Percentiles rank a stretch among this genome's conserved stretches.
These are phyloP conservation scores for Acer yangbiense DNA, from an alignment of 345 rosid species.

Conservation along the genomic window DNA sequence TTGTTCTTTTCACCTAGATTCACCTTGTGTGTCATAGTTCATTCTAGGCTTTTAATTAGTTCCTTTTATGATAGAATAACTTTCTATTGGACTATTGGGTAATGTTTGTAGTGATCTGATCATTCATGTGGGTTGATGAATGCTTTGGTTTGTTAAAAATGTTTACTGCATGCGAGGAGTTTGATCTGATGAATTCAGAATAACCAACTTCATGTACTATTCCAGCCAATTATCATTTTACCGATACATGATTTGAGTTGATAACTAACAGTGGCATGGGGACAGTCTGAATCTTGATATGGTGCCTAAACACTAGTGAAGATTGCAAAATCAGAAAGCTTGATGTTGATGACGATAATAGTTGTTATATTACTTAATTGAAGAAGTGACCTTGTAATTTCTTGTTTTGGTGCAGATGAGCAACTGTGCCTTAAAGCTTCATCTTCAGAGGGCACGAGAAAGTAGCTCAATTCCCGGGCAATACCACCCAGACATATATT, in stretches of 20 bases:
- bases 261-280: background rate
- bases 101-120: background rate
- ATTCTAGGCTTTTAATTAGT: background rate
- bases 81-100: background rate
- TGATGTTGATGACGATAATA: background rate
- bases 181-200: background rate
- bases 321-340: background rate
- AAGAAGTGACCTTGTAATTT: conserved; percentile 13
- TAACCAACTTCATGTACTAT: background rate
- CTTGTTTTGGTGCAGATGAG: conserved; percentile 37
- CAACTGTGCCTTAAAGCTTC: conserved; percentile 50
- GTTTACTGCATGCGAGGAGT: background rate
- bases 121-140: background rate
- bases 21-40: background rate
- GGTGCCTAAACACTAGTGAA: background rate
- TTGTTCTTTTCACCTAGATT: background rate
- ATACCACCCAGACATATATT: conserved; percentile 36
- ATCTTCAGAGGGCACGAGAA: conserved; percentile 49
- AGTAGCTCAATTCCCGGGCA: conserved; percentile 34
- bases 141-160: background rate
- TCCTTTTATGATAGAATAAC: background rate
- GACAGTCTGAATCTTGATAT: background rate
- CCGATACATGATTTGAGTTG: background rate
- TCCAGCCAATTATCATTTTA: background rate
- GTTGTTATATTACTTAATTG: background rate